These are phyloP conservation scores for Lactarius sanguifluus DNA, from an alignment of 768 basidiomycete species.

Conservation along the genomic window DNA sequence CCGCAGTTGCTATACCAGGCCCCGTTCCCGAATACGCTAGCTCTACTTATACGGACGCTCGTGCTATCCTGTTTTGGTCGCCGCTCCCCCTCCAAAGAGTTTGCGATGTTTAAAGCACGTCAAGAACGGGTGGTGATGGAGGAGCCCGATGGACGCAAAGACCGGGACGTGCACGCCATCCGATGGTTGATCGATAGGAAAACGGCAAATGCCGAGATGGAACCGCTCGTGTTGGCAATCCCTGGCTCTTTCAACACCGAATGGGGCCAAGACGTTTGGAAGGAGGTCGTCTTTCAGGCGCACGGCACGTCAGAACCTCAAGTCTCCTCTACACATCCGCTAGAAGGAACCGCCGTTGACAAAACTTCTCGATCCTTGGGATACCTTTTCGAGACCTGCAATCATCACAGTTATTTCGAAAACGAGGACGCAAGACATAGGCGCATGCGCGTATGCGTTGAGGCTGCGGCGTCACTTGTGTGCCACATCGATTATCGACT, in stretches of 20 bases:
- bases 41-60: background rate
- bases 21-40: constrained; percentile 44
- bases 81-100: background rate
- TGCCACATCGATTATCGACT: background rate
- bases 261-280: background rate
- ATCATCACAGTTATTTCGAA: background rate
- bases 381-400: background rate
- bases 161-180: background rate
- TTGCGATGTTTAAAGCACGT: background rate
- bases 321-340: background rate
- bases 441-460: background rate
- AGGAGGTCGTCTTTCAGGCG: background rate
- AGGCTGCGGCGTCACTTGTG: background rate
- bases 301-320: background rate
- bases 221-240: background rate
- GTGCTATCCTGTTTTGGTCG: no score
- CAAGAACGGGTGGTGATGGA: background rate
- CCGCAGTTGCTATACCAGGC: background rate
- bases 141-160: background rate
- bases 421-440: background rate
- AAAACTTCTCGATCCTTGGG: background rate
- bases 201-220: background rate
- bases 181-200: background rate
- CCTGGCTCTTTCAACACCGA: background rate
- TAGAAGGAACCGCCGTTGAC: background rate